Evolutionary conservation across 257 asterid genomes (phyloP).

Genomic region (Scutellaria barbata): DNA sequence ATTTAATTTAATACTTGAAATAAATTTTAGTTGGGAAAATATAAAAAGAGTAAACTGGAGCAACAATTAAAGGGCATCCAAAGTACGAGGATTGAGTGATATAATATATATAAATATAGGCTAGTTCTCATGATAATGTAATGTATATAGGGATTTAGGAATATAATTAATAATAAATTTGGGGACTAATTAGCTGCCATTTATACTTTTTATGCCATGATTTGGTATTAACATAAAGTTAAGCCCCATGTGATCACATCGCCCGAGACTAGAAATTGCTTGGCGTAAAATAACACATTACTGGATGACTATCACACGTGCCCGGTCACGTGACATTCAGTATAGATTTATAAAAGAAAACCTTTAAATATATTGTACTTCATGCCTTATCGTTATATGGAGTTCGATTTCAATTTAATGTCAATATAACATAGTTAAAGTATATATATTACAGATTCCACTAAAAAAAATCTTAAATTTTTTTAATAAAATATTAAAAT

Average conservation of each 20-base stretch:
- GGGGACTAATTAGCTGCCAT: constrained; percentile 38
- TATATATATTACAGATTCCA: too few species aligned
- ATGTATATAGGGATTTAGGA: constrained; percentile 27
- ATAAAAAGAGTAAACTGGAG: background rate
- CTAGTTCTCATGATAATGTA: constrained; percentile 31
- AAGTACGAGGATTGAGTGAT: constrained; percentile 2
- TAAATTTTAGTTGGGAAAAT: background rate
- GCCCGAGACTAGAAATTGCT: constrained; percentile 30
- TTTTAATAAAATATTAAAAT: too few species aligned
- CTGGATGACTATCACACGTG: constrained; percentile 36
- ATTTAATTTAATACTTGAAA: too few species aligned
- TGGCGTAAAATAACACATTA: constrained; percentile 17
- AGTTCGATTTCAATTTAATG: too few species aligned
- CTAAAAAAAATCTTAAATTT: too few species aligned
- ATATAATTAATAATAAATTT: constrained; percentile 11
- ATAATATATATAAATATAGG: constrained; percentile 1
- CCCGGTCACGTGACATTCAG: constrained; percentile 26
- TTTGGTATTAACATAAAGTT: constrained; percentile 42
- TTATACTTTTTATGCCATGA: constrained; percentile 49
- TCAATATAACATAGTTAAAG: too few species aligned
- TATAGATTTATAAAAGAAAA: too few species aligned
- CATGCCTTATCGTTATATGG: too few species aligned
- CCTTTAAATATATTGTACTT: too few species aligned
- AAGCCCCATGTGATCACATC: constrained; percentile 53
- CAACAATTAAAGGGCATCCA: constrained; percentile 29